phyloP scores from a whole-genome alignment of 768 basidiomycete genomes.

The Ramaria sp. region DNA sequence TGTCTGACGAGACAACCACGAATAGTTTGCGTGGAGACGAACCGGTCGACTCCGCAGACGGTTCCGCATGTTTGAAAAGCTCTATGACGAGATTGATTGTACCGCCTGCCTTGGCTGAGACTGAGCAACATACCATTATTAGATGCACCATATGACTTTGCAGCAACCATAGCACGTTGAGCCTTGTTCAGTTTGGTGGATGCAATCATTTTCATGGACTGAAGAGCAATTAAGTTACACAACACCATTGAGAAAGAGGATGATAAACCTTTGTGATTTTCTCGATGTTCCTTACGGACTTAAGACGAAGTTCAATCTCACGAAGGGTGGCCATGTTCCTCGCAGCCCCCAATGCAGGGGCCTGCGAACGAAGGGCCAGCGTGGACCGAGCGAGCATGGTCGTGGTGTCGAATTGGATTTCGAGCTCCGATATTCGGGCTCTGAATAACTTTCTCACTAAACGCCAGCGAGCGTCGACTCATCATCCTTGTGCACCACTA shows the following conservation, averaged over 20 bases:
- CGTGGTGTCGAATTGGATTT: slow-evolving; percentile 5
- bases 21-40: slow-evolving; percentile 57
- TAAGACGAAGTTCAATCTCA: slow-evolving; percentile 91
- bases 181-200: slow-evolving; percentile 95
- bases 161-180: slow-evolving; percentile 83
- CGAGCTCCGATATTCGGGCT: slow-evolving; percentile 9
- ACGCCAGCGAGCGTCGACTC: too few relatives aligned
- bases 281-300: slow-evolving; percentile 96
- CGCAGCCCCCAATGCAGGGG: slow-evolving; percentile 27
- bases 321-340: slow-evolving; percentile 96
- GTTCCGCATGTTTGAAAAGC: slow-evolving; percentile 65
- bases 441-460: neutral
- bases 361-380: slow-evolving; percentile 31
- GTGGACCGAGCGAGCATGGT: slow-evolving; percentile 41
- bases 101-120: neutral
- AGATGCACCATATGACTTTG: slow-evolving; percentile 87
- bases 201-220: slow-evolving; percentile 99
- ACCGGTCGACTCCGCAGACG: slow-evolving; percentile 43
- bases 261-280: slow-evolving; percentile 93
- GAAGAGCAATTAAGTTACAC: slow-evolving; percentile 6
- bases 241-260: slow-evolving; percentile 17
- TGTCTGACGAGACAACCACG: too few relatives aligned
- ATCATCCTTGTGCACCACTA: too few relatives aligned
- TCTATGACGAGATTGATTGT: slow-evolving; percentile 35
- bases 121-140: slow-evolving; percentile 58